Evolutionary conservation across 2,329 filamentous ascomycete genomes (phyloP).

Genomic region (Trichoderma cornu-damae): DNA sequence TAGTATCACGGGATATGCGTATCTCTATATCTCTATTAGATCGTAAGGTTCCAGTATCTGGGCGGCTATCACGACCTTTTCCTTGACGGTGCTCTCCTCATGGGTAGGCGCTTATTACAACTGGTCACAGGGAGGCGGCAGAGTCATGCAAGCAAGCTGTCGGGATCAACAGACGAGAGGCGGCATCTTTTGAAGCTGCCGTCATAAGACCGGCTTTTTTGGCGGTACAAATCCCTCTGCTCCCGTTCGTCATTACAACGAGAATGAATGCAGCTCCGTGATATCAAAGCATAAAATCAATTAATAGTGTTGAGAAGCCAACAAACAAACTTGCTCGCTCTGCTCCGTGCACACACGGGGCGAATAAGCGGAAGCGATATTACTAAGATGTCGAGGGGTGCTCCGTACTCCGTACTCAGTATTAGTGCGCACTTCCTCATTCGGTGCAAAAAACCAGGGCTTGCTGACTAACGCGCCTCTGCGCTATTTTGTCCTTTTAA

Average conservation of each 20-base stretch:
- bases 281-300: too few species aligned
- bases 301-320: too few species aligned
- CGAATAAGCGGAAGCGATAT: too few species aligned
- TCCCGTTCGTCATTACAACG: too few species aligned
- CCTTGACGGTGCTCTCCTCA: neutral
- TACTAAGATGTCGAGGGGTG: too few species aligned
- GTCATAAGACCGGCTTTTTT: neutral
- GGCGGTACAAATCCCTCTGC: neutral
- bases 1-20: too few species aligned
- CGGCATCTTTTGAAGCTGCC: neutral
- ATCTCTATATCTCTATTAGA: neutral
- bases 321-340: too few species aligned
- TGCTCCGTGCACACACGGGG: too few species aligned
- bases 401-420: too few species aligned
- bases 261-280: too few species aligned
- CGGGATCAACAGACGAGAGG: conserved; percentile 10
- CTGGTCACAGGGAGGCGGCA: conserved; percentile 7
- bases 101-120: conserved; percentile 15
- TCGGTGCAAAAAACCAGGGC: neutral
- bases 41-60: conserved; percentile 10
- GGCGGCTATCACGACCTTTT: conserved; percentile 5
- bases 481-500: neutral
- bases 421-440: neutral
- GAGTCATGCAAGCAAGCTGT: neutral
- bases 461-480: neutral